Evolutionary conservation across 257 asterid species (phyloP).

Genomic region (Solanum piurae): DNA sequence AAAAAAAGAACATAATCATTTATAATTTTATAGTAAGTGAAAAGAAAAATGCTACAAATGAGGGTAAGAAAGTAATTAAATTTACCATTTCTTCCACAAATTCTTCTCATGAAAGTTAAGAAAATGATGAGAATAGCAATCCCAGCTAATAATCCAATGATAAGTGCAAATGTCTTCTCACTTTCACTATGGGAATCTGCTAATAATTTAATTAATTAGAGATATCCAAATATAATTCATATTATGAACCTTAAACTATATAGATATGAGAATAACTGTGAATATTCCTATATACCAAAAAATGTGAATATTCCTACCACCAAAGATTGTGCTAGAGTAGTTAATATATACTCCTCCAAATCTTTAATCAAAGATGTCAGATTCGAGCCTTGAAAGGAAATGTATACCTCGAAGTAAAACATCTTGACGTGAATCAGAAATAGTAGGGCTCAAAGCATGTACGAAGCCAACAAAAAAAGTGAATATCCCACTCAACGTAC

Average conservation of each 20-base stretch:
- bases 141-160: constrained; percentile 77
- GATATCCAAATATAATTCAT: not conserved
- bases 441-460: not conserved
- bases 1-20: not conserved
- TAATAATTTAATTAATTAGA: not conserved
- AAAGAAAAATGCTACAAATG: not conserved
- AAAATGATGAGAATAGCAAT: constrained; percentile 67
- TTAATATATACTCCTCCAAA: not conserved
- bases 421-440: not conserved
- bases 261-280: not conserved
- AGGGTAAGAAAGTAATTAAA: not conserved
- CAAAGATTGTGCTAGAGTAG: not conserved
- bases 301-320: not conserved
- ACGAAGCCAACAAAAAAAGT: too few relatives aligned
- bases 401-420: not conserved
- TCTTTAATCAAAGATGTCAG: not conserved
- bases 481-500: not conserved
- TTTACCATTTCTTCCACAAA: constrained; percentile 44
- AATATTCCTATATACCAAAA: not conserved
- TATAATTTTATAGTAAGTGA: not conserved
- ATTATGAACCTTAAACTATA: not conserved
- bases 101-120: constrained; percentile 66
- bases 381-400: not conserved
- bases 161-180: constrained; percentile 83
- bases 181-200: constrained; percentile 50